These are phyloP conservation scores for Suaeda aralocaspica DNA, from an alignment of 148 eudicot genomes.

Conservation along the genomic window DNA sequence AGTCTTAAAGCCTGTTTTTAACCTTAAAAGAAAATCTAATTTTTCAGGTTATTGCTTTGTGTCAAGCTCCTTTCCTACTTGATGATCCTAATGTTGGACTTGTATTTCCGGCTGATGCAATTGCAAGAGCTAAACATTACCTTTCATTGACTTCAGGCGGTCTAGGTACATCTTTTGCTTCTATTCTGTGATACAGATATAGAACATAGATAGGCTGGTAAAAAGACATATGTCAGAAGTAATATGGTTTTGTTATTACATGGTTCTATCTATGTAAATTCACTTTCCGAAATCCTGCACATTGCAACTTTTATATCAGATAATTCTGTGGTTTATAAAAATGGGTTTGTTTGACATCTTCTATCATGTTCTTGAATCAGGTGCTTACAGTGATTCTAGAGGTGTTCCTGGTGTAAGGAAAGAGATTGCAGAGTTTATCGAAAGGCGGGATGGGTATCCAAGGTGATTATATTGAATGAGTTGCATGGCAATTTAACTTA, in stretches of 20 bases:
- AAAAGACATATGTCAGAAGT: background rate
- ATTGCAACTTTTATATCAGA: background rate
- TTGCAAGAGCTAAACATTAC: constrained; percentile 89
- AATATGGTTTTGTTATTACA: background rate
- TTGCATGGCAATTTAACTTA: background rate
- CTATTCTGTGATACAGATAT: background rate
- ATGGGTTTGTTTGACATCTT: constrained; percentile 10
- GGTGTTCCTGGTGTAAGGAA: constrained; percentile 90
- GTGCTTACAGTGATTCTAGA: constrained; percentile 99
- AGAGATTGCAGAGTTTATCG: constrained; percentile 90
- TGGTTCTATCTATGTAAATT: too few species aligned
- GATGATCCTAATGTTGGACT: constrained; percentile 98
- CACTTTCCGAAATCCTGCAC: background rate
- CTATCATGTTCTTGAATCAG: constrained; percentile 32
- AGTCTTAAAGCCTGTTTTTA: constrained; percentile 1
- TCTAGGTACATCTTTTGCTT: constrained; percentile 50
- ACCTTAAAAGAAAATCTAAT: constrained; percentile 15
- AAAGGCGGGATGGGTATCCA: constrained; percentile 94
- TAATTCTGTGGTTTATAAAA: constrained; percentile 4
- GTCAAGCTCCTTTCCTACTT: constrained; percentile 98
- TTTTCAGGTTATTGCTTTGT: constrained; percentile 87
- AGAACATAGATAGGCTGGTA: background rate
- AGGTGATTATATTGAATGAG: constrained; percentile 69
- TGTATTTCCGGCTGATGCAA: constrained; percentile 91
- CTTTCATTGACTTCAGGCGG: constrained; percentile 86